Evolutionary conservation across 179 eudicot species (phyloP), one percentile per base, ranked within the genome.

Genomic region (Nepenthes alata): DNA sequence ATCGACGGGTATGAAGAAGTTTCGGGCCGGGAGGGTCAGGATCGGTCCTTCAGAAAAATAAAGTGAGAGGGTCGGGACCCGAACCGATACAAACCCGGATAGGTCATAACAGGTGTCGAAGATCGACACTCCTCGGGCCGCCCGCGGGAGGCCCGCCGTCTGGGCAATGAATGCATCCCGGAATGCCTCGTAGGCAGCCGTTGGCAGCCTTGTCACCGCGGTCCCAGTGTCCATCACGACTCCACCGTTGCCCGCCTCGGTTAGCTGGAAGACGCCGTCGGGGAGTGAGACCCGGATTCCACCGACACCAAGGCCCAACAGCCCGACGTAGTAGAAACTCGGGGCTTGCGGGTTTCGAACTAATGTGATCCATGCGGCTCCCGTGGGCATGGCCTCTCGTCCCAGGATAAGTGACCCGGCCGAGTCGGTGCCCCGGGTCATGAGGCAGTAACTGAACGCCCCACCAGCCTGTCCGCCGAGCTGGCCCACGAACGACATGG

Each of bases 221-320:
- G 97, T 90, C 1, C 97, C 97, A 0, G 93, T 90, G 63, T 90
- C 97, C 82, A 90, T 78, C 4, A 90, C 95, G 45, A 87, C 89
- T 6, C 97, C 95, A 4, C 45, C 45, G 0, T 91, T 89, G 0
- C 91, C 88, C 5, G 63, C 57, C 3, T 74, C 86, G 0, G 73
- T 53, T 0, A 89, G 38, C 8, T 38, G 47, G 54, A 90, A 85
- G 0, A 75, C 41, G 4, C 66, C 70, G 2, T 77, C 81, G 3
- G 89, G 68, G 25, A 87, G 53, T 1, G 88, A 72, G 0, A 90
- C 77, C 12, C 75, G 83, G 4, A 62, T 35, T 7, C 95, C 89
- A 14, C 93, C 97, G 0, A 90, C 93, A 0, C 97, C 97, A 2
- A 90, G 85, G n/a, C 97, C 95, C 11, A 75, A 54, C 0, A 90